Evolutionary conservation across 257 asterid genomes (phyloP).

Genomic region (Pogostemon cablin): DNA sequence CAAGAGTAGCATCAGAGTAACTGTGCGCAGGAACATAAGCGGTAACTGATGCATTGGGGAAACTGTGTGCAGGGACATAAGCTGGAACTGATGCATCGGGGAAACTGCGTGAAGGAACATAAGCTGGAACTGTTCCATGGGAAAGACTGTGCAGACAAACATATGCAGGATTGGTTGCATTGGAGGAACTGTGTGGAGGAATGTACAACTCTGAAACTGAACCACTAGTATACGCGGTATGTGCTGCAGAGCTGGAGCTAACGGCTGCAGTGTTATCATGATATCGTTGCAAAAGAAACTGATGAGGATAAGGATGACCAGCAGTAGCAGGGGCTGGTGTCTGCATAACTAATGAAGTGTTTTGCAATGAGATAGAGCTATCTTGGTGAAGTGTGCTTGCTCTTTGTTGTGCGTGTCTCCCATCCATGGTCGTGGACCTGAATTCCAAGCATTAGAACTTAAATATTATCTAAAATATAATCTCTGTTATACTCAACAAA

Average conservation of each 20-base stretch:
- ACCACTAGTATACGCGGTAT: conserved; percentile 28
- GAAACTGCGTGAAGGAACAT: background rate
- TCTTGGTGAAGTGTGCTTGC: conserved; percentile 22
- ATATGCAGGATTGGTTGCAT: background rate
- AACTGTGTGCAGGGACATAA: background rate
- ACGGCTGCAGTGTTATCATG: conserved; percentile 24
- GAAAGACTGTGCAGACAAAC: background rate
- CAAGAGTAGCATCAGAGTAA: background rate
- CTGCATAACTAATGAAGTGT: conserved; percentile 9
- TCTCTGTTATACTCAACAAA: background rate
- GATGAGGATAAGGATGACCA: background rate
- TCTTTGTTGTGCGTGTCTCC: conserved; percentile 23
- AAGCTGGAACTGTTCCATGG: background rate
- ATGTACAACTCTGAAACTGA: conserved; percentile 35
- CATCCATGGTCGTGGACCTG: conserved; percentile 38
- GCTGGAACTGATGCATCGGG: background rate
- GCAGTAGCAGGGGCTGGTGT: background rate
- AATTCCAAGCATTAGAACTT: conserved; percentile 19
- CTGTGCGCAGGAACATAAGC: background rate
- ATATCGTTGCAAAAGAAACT: conserved; percentile 12
- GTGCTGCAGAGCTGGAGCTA: conserved; percentile 32
- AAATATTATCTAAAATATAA: conserved; percentile 7
- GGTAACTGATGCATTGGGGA: background rate
- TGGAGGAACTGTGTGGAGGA: background rate
- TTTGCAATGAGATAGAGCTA: conserved; percentile 21